Percentiles rank a stretch among this genome's conserved stretches.
phyloP scores from a whole-genome alignment of 2,329 filamentous ascomycete genomes.

The Fusarium acutatum region DNA sequence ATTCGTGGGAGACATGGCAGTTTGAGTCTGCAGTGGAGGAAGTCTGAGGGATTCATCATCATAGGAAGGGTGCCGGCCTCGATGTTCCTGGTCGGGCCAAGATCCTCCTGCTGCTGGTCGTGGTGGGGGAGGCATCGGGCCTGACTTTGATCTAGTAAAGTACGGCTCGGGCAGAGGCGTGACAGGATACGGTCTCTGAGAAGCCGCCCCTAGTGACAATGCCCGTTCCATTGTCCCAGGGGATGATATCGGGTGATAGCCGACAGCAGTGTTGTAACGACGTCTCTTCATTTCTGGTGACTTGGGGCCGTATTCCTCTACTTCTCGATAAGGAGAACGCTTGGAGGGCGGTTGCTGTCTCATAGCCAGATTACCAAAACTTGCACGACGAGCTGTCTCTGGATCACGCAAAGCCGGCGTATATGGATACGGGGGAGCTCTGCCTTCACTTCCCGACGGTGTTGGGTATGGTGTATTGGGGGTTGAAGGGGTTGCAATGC shows the following conservation, averaged over 20 bases:
- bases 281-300: conserved; percentile 69
- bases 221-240: conserved; percentile 23
- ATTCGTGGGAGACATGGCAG: conserved; percentile 44
- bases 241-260: conserved; percentile 43
- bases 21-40: conserved; percentile 60
- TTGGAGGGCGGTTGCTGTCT: conserved; percentile 36
- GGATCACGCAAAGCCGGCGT: conserved; percentile 32
- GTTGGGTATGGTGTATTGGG: conserved; percentile 59
- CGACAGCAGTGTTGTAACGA: conserved; percentile 59
- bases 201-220: conserved; percentile 31
- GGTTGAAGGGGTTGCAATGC: conserved; percentile 69
- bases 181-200: conserved; percentile 36
- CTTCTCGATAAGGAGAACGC: conserved; percentile 36
- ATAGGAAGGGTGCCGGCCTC: conserved; percentile 55
- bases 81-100: conserved; percentile 45
- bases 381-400: conserved; percentile 40
- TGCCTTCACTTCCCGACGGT: conserved; percentile 43
- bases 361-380: conserved; percentile 38
- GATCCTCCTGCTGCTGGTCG: conserved; percentile 49
- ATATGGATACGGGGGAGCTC: conserved; percentile 34
- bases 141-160: conserved; percentile 46
- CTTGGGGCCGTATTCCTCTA: conserved; percentile 50
- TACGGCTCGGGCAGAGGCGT: conserved; percentile 44
- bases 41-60: conserved; percentile 63
- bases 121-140: conserved; percentile 65